Conservation (phyloP, 192 early-diverging fungal species). For the Entomortierella lignicola region DNA sequence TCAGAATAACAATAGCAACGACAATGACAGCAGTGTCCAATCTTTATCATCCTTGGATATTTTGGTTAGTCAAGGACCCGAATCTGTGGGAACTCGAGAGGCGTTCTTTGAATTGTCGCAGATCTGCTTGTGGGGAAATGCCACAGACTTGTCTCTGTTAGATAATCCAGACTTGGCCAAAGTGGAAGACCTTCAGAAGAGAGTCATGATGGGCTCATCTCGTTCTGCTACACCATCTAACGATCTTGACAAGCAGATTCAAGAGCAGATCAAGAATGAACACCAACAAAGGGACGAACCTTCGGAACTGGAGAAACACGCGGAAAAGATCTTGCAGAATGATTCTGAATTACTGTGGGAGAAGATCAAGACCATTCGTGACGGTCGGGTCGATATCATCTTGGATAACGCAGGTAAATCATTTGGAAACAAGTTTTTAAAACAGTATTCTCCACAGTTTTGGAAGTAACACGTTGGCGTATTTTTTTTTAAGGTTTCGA, state of each 20-base stretch:
- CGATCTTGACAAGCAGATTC: slow-evolving; percentile 41
- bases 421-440: background rate
- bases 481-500: slow-evolving; percentile 78
- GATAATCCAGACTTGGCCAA: slow-evolving; percentile 74
- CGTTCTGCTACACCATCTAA: slow-evolving; percentile 8
- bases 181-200: slow-evolving; percentile 74
- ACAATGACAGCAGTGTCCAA: background rate
- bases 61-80: slow-evolving; percentile 39
- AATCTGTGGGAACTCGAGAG: slow-evolving; percentile 26
- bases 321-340: slow-evolving; percentile 77
- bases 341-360: slow-evolving; percentile 75
- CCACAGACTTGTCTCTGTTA: slow-evolving; percentile 85
- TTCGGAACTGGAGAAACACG: slow-evolving; percentile 57
- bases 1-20: background rate
- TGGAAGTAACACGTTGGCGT: background rate
- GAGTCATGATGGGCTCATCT: slow-evolving; percentile 24
- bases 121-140: slow-evolving; percentile 92
- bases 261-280: background rate
- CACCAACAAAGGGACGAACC: slow-evolving; percentile 17
- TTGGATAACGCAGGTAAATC: slow-evolving; percentile 86
- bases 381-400: slow-evolving; percentile 82
- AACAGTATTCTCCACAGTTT: background rate
- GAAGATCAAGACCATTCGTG: slow-evolving; percentile 61
- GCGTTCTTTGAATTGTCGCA: slow-evolving; percentile 76
- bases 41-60: slow-evolving; percentile 27